A percentile compares a stretch with the other conserved stretches of the same genome.
Evolutionary conservation across 345 rosid genomes (phyloP).

Genomic region (Corchorus capsularis): DNA sequence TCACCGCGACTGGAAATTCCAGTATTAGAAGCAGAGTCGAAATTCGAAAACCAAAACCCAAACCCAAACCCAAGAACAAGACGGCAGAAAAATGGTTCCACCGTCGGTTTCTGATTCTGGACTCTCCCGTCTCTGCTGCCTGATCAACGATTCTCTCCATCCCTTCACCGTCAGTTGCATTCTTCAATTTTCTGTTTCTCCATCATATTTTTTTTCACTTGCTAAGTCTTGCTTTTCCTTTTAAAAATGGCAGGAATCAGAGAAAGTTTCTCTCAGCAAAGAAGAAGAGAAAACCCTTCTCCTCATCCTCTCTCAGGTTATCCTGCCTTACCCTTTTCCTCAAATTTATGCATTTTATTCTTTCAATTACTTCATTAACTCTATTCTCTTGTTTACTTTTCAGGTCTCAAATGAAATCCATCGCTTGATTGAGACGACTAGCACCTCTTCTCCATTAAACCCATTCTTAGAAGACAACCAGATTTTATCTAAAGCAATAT

Average conservation of each 20-base stretch:
- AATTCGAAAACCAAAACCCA: background rate
- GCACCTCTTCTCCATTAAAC: background rate
- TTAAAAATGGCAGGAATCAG: background rate
- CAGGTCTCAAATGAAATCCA: conserved; percentile 55
- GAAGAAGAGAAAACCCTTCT: conserved; percentile 53
- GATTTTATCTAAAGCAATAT: conserved; percentile 40
- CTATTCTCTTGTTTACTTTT: background rate
- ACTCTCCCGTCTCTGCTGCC: conserved; percentile 39
- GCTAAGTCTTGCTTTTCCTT: background rate
- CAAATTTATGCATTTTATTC: background rate
- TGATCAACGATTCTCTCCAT: conserved; percentile 44
- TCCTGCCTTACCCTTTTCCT: background rate
- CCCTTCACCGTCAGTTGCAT: conserved; percentile 39
- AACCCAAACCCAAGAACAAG: background rate
- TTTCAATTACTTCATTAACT: background rate
- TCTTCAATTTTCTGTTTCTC: background rate
- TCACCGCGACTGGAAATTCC: too few relatives aligned
- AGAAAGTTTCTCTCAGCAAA: background rate
- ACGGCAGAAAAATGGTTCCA: conserved; percentile 33
- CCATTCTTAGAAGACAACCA: conserved; percentile 17
- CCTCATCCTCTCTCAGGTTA: conserved; percentile 60
- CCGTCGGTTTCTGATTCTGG: conserved; percentile 15
- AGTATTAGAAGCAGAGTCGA: background rate
- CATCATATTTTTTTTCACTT: background rate
- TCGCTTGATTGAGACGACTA: background rate